Conservation (phyloP, 2,329 filamentous ascomycete genomes). For the Calonectria hongkongensis region DNA sequence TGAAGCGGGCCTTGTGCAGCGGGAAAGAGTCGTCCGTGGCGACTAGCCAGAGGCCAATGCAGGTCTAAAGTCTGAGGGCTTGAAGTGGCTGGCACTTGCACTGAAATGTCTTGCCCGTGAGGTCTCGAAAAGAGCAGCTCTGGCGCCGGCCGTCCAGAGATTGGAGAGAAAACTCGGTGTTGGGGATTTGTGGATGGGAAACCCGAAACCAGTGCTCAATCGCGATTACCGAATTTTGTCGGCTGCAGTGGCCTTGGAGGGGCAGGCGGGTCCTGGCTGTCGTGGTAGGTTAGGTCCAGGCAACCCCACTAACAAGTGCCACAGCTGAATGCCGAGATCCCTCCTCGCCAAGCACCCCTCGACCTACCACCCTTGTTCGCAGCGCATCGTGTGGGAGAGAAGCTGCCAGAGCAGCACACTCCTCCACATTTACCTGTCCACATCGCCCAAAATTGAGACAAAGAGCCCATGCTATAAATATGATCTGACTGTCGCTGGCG, state of each 20-base stretch:
- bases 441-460: not conserved
- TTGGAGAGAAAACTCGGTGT: constrained; percentile 5
- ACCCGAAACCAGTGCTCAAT: not conserved
- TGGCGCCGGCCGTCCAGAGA: not conserved
- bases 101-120: constrained; percentile 3
- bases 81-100: constrained; percentile 17
- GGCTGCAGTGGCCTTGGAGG: constrained; percentile 6
- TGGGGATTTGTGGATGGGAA: constrained; percentile 14
- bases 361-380: constrained; percentile 17
- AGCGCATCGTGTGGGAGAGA: constrained; percentile 1
- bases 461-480: not conserved
- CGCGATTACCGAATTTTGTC: constrained; percentile 19
- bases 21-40: constrained; percentile 2
- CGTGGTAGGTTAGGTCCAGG: not conserved
- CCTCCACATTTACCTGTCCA: constrained; percentile 13
- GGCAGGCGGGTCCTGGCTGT: constrained; percentile 16
- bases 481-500: not conserved
- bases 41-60: constrained; percentile 31
- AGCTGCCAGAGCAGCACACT: not conserved
- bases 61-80: constrained; percentile 17
- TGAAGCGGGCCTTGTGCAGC: constrained; percentile 24
- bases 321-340: constrained; percentile 16
- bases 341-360: constrained; percentile 8
- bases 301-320: constrained; percentile 5
- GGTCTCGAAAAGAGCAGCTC: not conserved